These are phyloP conservation scores for Ogataea polymorpha DNA, from an alignment of 805 yeast species.

Conservation along the genomic window DNA sequence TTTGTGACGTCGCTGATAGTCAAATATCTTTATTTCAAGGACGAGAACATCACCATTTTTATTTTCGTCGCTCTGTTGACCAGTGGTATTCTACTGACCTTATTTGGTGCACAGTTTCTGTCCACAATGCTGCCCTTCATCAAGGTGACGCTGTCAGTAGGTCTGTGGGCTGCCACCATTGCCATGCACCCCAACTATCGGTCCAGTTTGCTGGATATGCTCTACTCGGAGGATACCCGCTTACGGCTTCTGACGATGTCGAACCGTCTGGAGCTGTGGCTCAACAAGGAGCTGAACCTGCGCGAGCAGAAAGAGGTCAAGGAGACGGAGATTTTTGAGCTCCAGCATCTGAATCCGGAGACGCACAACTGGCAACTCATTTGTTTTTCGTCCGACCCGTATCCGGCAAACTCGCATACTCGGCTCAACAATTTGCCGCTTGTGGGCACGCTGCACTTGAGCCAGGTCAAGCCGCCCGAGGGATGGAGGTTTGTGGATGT, in stretches of 20 bases:
- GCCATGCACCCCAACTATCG: conserved; percentile 55
- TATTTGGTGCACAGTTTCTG: conserved; percentile 28
- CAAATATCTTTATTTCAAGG: conserved; percentile 60
- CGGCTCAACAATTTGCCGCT: conserved; percentile 33
- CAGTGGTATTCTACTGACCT: conserved; percentile 19
- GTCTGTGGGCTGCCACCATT: conserved; percentile 49
- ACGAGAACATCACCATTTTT: conserved; percentile 56
- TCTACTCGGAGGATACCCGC: conserved; percentile 66
- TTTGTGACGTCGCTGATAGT: conserved; percentile 44
- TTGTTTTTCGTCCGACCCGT: conserved; percentile 56
- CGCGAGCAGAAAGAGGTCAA: conserved; percentile 40
- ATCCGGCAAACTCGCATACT: conserved; percentile 44
- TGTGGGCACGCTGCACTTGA: conserved; percentile 30
- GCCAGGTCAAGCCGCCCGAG: conserved; percentile 51
- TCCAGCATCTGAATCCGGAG: conserved; percentile 50
- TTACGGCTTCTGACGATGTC: conserved; percentile 45
- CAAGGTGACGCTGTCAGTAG: conserved; percentile 33
- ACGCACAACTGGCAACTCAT: conserved; percentile 61
- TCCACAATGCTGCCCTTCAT: conserved; percentile 22
- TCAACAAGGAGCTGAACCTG: conserved; percentile 38
- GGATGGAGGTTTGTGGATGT: conserved; percentile 50
- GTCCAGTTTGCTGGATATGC: conserved; percentile 40
- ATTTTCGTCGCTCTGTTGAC: conserved; percentile 38
- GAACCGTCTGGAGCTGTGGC: conserved; percentile 44
- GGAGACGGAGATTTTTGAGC: conserved; percentile 64